Evolutionary conservation across 179 eudicot genomes (phyloP), one percentile per base, ranked within the genome.

Genomic region (Actinidia arguta): DNA sequence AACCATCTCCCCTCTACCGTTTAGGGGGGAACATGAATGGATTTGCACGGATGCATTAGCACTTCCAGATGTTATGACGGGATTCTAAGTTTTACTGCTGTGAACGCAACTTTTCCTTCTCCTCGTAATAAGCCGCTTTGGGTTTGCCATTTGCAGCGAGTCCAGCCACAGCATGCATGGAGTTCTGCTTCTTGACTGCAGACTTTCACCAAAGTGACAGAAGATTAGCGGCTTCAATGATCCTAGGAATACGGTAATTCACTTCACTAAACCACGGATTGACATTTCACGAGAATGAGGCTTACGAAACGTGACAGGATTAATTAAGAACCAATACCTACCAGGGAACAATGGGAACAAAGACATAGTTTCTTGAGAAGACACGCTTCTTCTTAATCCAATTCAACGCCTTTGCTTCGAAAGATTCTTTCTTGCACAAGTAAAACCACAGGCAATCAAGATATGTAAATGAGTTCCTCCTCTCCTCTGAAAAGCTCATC

Each of bases 151-250:
- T 61, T 87, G 88, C 73, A 90, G 71, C 20, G 99, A 94, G 85
- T 95, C 98, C 58, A 95, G 89, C 85, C 94, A 85, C 83, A 95
- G 75, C 85, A 95, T 94, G 91, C 95, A 91, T 11, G 94, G 93
- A 52, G 86, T 86, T 78, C 78, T 86, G 58, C 82, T 70, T 72
- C 85, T 76, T 75, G 95, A 88, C n/a, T 52, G 59, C 25, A 72
- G 24, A 78, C 87, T 74, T 79, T 88, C 89, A 79, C 91, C 95
- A 66, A 94, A 85, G 89, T 94, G 88, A 84, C 95, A 93, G 48
- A 94, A 87, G 81, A 94, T 84, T 84, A 91, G 25, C 93, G 94
- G 78, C 90, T 89, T 95, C 98, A 93, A 62, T 93, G 97, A 82
- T 80, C 76, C 97, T 97, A 93, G 79, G 66, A 44, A 55, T 85